Evolutionary conservation across 768 basidiomycete genomes (phyloP).

Genomic region (Calvatia gigantea): DNA sequence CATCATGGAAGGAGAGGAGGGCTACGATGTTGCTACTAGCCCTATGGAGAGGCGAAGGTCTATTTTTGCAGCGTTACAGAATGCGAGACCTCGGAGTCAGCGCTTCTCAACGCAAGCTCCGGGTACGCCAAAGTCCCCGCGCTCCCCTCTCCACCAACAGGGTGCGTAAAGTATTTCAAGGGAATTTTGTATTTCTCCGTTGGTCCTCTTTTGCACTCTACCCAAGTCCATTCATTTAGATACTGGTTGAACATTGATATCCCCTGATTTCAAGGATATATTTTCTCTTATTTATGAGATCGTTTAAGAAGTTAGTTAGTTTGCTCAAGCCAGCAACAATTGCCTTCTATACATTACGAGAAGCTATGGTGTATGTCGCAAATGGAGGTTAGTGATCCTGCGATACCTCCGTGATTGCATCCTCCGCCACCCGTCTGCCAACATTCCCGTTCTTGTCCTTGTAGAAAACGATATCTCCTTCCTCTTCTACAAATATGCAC

Average conservation of each 20-base stretch:
- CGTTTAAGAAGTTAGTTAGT: too few species aligned
- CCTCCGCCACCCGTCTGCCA: slow-evolving; percentile 25
- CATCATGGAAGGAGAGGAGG: slow-evolving; percentile 49
- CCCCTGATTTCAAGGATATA: too few species aligned
- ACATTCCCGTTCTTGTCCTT: slow-evolving; percentile 44
- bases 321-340: too few species aligned
- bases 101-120: neutral
- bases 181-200: neutral
- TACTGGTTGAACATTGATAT: neutral
- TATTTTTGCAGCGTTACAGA: slow-evolving; percentile 31
- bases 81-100: neutral
- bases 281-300: too few species aligned
- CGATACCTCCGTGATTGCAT: slow-evolving; percentile 1
- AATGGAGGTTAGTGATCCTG: neutral
- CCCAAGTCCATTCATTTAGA: neutral
- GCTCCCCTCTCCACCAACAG: neutral
- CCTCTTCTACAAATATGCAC: slow-evolving; percentile 54
- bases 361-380: too few species aligned
- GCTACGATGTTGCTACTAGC: slow-evolving; percentile 38
- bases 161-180: neutral
- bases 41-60: slow-evolving; percentile 22
- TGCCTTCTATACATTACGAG: too few species aligned
- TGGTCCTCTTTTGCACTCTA: neutral
- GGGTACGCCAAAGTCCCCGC: slow-evolving; percentile 4
- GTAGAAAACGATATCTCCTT: slow-evolving; percentile 52